phyloP scores from a whole-genome alignment of 73 alveolate species.

The Diophrys appendiculata region DNA sequence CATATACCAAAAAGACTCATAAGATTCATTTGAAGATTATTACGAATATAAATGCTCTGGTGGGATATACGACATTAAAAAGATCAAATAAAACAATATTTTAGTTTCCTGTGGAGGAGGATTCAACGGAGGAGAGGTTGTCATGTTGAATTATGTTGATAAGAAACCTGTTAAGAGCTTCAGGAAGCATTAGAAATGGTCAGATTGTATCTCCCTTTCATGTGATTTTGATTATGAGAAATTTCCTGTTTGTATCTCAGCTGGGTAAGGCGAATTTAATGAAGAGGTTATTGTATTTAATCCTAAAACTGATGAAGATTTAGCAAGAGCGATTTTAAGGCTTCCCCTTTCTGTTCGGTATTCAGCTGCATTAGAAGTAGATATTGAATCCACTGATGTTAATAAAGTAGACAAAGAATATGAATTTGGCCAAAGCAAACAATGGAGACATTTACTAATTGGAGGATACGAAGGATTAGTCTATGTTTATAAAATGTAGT shows the following conservation, averaged over 20 bases:
- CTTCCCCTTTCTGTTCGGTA: neutral
- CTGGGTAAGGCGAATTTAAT: neutral
- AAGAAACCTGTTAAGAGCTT: neutral
- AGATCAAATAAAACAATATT: too few species aligned
- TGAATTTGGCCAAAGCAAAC: neutral
- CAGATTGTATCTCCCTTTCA: neutral
- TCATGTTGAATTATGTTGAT: neutral
- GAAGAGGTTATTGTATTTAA: neutral
- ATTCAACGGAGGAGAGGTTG: neutral
- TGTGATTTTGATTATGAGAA: neutral
- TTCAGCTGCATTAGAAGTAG: neutral
- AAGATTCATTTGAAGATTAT: neutral
- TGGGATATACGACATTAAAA: too few species aligned
- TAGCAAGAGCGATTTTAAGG: neutral
- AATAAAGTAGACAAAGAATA: neutral
- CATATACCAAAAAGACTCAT: neutral
- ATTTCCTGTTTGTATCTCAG: neutral
- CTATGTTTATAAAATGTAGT: neutral
- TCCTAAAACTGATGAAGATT: neutral
- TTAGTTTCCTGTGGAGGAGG: neutral
- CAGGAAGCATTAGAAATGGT: neutral
- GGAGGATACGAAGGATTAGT: neutral
- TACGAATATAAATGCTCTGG: neutral
- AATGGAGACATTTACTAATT: neutral
- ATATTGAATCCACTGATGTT: neutral